Evolutionary conservation across 2,329 filamentous ascomycete genomes (phyloP).

Genomic region (Colletotrichum cuscutae): DNA sequence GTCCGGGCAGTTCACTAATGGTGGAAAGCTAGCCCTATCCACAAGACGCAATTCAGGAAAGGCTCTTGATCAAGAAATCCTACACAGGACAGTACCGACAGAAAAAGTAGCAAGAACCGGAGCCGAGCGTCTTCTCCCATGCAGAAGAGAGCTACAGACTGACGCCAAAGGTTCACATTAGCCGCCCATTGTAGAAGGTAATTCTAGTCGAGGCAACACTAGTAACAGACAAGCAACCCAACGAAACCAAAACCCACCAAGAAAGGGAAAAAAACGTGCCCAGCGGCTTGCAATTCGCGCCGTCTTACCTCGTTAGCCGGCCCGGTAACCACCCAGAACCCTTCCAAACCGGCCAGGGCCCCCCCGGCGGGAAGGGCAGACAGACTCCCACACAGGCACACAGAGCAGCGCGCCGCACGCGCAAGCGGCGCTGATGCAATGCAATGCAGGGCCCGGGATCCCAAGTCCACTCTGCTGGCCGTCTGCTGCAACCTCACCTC

Average conservation of each 20-base stretch:
- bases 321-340: background rate
- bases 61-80: background rate
- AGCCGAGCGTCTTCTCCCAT: background rate
- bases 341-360: background rate
- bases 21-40: background rate
- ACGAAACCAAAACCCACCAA: background rate
- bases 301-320: background rate
- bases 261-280: background rate
- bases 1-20: background rate
- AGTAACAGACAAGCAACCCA: background rate
- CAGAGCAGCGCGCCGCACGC: background rate
- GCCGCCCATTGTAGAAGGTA: background rate
- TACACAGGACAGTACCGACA: background rate
- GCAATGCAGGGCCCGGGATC: constrained; percentile 20
- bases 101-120: background rate
- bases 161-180: background rate
- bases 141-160: background rate
- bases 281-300: background rate
- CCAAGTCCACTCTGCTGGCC: background rate
- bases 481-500: background rate
- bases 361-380: background rate
- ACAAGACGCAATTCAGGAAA: background rate
- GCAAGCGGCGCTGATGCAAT: constrained; percentile 28
- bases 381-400: background rate
- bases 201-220: background rate